A percentile compares a stretch with the other conserved stretches of the same genome.
Conservation (phyloP, 108 stramenopile species). For the Fragilaria crotonensis region DNA sequence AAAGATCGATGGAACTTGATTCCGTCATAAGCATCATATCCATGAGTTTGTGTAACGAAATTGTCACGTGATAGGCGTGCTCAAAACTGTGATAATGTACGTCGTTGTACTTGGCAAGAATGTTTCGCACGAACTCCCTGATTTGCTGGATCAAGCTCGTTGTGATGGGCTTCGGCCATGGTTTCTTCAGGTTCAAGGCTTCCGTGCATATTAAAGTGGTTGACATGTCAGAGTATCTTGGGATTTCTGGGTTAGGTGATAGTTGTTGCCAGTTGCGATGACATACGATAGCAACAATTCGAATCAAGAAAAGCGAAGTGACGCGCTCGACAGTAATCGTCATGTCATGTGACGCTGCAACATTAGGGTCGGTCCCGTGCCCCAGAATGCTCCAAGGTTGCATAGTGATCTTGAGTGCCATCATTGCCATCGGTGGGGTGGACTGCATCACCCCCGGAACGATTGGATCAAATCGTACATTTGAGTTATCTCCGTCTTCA, state of each 20-base stretch:
- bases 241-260: background rate
- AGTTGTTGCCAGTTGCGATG: constrained; percentile 14
- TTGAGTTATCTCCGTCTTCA: background rate
- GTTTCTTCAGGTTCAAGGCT: constrained; percentile 9
- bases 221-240: constrained; percentile 23
- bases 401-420: constrained; percentile 27
- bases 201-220: constrained; percentile 23
- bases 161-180: constrained; percentile 28
- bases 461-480: background rate
- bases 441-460: constrained; percentile 8
- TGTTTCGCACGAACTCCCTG: constrained; percentile 26
- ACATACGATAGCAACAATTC: constrained; percentile 50
- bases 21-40: constrained; percentile 48
- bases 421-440: constrained; percentile 6
- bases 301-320: constrained; percentile 52
- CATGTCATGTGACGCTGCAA: constrained; percentile 25
- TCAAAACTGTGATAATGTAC: constrained; percentile 63
- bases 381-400: constrained; percentile 35
- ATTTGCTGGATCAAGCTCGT: constrained; percentile 28
- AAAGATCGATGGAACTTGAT: background rate
- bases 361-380: constrained; percentile 19
- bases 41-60: constrained; percentile 54
- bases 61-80: constrained; percentile 67
- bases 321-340: constrained; percentile 38
- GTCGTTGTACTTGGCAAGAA: constrained; percentile 27